Evolutionary conservation across 345 rosid genomes (phyloP).

Genomic region (Trapa incisa): DNA sequence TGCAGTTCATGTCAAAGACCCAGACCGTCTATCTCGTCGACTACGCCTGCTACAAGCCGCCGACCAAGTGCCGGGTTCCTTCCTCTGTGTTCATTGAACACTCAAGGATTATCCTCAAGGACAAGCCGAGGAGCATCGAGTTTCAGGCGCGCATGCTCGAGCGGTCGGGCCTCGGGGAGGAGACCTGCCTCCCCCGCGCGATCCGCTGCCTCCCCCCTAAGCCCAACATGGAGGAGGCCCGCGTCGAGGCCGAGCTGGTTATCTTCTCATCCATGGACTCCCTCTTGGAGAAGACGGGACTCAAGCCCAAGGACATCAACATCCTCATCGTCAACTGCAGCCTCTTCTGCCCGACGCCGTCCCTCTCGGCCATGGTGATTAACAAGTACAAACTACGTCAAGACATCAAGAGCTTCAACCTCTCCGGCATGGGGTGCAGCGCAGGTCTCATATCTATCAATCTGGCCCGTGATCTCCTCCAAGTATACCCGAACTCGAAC

Average conservation of each 20-base stretch:
- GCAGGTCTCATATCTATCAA: slow-evolving; percentile 61
- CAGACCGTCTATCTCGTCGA: slow-evolving; percentile 20
- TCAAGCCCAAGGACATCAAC: slow-evolving; percentile 51
- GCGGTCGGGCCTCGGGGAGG: too few species aligned
- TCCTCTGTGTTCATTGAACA: too few species aligned
- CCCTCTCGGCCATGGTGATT: slow-evolving; percentile 65
- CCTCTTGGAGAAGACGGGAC: slow-evolving; percentile 46
- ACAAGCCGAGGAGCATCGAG: too few species aligned
- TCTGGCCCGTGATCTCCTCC: slow-evolving; percentile 61
- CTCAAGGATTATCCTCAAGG: too few species aligned
- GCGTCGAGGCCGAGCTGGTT: slow-evolving; percentile 53
- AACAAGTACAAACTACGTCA: slow-evolving; percentile 65
- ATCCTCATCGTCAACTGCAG: slow-evolving; percentile 35
- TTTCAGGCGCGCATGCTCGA: too few species aligned
- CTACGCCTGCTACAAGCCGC: slow-evolving; percentile 1
- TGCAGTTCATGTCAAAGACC: slow-evolving; percentile 24
- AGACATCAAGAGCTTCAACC: slow-evolving; percentile 57
- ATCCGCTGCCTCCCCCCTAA: slow-evolving; percentile 66
- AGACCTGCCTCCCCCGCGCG: slow-evolving; percentile 39
- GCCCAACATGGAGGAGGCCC: slow-evolving; percentile 49
- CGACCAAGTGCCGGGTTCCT: too few species aligned
- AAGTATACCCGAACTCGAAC: slow-evolving; percentile 51
- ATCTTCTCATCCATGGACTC: slow-evolving; percentile 64
- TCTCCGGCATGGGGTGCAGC: slow-evolving; percentile 2
- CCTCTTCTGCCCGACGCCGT: slow-evolving; percentile 34